Base-by-base conservation (phyloP, 2,329 filamentous ascomycete genomes). In the Coniochaeta pulveracea region DNA sequence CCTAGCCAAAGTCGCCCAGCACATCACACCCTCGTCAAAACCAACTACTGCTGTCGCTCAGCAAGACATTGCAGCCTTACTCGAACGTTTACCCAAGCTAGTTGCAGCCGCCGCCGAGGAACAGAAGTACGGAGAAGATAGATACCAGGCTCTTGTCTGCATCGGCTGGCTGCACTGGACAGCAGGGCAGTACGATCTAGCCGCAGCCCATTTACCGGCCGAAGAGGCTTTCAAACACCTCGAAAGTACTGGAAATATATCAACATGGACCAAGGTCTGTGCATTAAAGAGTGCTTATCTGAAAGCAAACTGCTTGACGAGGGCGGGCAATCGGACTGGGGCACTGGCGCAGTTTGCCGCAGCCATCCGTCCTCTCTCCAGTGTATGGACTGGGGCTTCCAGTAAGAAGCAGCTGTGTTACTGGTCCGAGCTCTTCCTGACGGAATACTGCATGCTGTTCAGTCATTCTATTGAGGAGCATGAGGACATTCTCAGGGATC, bases 81-180 rank as follows among this genome's bases (percentile, higher is more conserved):
- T 54, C 19, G 52, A 58, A 28, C 43, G 54, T n/a, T 48, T 54
- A 23, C 64, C 71, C 2, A 64, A 63, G 41, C 61, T 80, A 4
- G 49, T 67, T 34, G 52, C 61, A 26, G 71, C 66, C 11, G 72
- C 82, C 43, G 73, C 77, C 6, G 62, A 64, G 34, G 77, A 79
- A 46, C 57, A 61, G 5, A 50, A 49, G 6, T 57, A 65, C 42
- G 52, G 56, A 10, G 69, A 79, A 50, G 76, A 80, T 44, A 64
- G 58, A 34, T 80, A 89, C 44, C 85, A 94, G 56, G 88, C 85
- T 19, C 78, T 76, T 39, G 77, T 91, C 33, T 91, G 85, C 54
- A 56, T 89, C 27, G 86, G 79, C 35, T 93, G 86, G 82, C 65
- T 94, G 46, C 76, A 93, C 49, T 93, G 83, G 75, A 72, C 76